phyloP scores from a whole-genome alignment of 192 early-diverging fungal genomes.

The Mycoemilia scoparia region DNA sequence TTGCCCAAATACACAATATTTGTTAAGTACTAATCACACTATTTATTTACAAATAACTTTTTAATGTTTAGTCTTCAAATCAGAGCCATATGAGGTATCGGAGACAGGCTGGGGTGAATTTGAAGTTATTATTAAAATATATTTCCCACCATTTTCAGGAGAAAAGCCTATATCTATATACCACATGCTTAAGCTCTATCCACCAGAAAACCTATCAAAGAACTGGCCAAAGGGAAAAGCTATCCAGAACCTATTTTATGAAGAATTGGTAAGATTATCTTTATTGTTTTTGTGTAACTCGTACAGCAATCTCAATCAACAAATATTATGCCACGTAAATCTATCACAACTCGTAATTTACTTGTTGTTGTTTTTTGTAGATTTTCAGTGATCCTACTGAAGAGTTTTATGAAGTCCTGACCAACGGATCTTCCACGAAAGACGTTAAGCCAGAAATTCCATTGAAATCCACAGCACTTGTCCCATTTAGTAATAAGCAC shows the following conservation, averaged over 20 bases:
- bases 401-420: constrained; percentile 41
- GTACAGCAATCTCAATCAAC: too few species aligned
- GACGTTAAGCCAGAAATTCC: constrained; percentile 33
- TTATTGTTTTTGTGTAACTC: constrained; percentile 1
- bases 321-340: not conserved
- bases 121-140: constrained; percentile 85
- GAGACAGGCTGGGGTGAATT: constrained; percentile 99
- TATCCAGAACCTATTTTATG: constrained; percentile 29
- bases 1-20: too few species aligned
- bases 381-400: constrained; percentile 75
- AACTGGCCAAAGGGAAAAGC: constrained; percentile 28
- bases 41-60: not conserved
- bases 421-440: constrained; percentile 24
- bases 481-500: constrained; percentile 21
- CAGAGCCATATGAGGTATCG: constrained; percentile 68
- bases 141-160: constrained; percentile 55
- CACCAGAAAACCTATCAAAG: constrained; percentile 24
- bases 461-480: constrained; percentile 20
- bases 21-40: constrained; percentile 25
- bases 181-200: constrained; percentile 84
- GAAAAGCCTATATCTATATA: constrained; percentile 67
- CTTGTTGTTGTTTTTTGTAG: constrained; percentile 8
- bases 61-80: constrained; percentile 44
- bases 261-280: too few species aligned
- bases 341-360: not conserved